Base-by-base conservation (phyloP, 176 grass and related monocot genomes). In the Carex kokanica region DNA sequence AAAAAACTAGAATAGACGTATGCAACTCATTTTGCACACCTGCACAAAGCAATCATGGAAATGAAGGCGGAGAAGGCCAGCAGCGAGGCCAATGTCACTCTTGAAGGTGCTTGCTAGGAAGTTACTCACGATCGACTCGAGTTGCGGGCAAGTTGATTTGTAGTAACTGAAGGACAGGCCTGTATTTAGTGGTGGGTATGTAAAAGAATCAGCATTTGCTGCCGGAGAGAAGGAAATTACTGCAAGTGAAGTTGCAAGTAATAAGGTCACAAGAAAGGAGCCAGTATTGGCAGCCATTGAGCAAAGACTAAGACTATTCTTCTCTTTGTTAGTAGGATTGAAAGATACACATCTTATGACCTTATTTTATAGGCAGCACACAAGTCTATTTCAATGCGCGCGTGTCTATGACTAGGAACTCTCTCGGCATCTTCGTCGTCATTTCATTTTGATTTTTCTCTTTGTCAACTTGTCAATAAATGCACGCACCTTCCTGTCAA, bases 31-130 rank as follows among this genome's bases (percentile, higher is more conserved):
- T 66, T 31, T 66, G 3, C 6, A 43, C 32, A 87, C 89, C 77
- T 97, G 88, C 6, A 97, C 89, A 87, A 97, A 97, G 68, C 93
- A 97, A 84, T 97, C 93, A 20, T 97, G 93, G 87, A 97, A 97
- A 83, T 97, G 91, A 70, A 93, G 38, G 0, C 94, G 94, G 54
- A 93, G 78, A 4, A 92, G 91, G 54, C 70, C 91, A 0, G 94
- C 88, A 60, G 91, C 84, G 4, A 97, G 94, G 47, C 89, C 88
- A 5, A 87, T 29, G 82, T 97, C 40, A 25, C 12, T 72, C 25
- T 55, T 9, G 13, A 92, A 73, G 15, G 91, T 84, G 0, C 84
- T 67, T 10, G 0, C 0, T 8, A 97, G 83, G 61, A 57, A 90
- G 0, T 59, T 32, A 10, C 0, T 15, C 1, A 94, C 89, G 20